Evolutionary conservation across 164 flowering plant species (phyloP), one percentile per base, ranked within the genome.

Genomic region (Liquidambar formosana): DNA sequence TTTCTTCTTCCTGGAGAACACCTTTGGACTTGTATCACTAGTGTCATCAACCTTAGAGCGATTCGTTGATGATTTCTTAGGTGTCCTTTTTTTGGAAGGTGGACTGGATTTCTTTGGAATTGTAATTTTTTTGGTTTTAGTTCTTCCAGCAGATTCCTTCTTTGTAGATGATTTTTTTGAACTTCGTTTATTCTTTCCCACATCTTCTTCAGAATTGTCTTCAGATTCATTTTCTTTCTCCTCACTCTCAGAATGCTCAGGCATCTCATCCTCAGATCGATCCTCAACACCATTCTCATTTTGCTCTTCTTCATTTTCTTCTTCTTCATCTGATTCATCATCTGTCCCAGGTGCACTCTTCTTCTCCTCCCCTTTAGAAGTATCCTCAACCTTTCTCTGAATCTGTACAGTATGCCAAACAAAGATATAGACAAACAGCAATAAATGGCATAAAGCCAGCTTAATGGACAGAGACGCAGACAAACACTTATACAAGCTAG

Each of bases 1-100:
- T 69, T 78, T 84, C 83, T 81, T 88, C 84, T 89, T 93, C 79
- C 86, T 86, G 41, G 92, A 84, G 73, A 79, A 83, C 45, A 77
- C 82, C 76, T 73, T 84, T 44, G 93, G 86, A 74, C 80, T 85
- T 11, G 70, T 41, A 64, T 77, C 86, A 61, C 69, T 73, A n/a
- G 66, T 75, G 47, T 79, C 80, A 64, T 75, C 87, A 61, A 43
- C 79, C 79, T 86, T 84, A 4, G 84, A 52, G 22, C 63, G 75
- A 68, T 71, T 88, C 48, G 85, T 53, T 15, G 85, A 66, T 68
- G 88, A 74, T 63, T 72, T 82, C 63, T 73, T 79, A 0, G 75
- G 68, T 25, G 84, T 52, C 65, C 49, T 74, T 65, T 84, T 87
- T 0, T n/a, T n/a, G n/a, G 85, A 67, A 44, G 86, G 71, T 49